Conservation (phyloP, 129 eudicot genomes). For the Tagetes patula region DNA sequence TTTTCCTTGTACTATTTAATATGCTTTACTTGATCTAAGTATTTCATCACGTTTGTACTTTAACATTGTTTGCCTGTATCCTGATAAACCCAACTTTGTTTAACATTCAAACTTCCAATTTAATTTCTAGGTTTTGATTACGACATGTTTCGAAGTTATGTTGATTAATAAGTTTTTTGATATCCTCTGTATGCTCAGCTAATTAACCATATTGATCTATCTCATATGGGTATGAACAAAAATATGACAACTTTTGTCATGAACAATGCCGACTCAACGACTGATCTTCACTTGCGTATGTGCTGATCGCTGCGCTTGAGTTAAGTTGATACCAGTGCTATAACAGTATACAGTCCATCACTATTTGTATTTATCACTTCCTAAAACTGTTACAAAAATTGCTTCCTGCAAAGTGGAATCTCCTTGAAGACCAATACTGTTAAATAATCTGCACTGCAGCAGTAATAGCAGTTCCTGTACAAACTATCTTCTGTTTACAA, state of each 20-base stretch:
- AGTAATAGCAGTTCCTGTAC: background rate
- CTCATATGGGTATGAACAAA: background rate
- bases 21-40: constrained; percentile 18
- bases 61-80: constrained; percentile 20
- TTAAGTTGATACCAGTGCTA: constrained; percentile 1
- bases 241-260: constrained; percentile 5
- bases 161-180: background rate
- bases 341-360: background rate
- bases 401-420: constrained; percentile 34
- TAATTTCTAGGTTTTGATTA: too few relatives aligned
- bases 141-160: too few relatives aligned
- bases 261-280: constrained; percentile 13
- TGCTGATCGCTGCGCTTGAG: background rate
- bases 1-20: constrained; percentile 14
- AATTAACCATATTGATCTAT: background rate
- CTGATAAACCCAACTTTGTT: constrained; percentile 18
- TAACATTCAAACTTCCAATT: constrained; percentile 17
- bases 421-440: constrained; percentile 32
- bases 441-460: constrained; percentile 17
- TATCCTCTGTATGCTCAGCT: background rate
- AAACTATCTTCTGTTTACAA: too few relatives aligned
- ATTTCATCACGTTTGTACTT: constrained; percentile 22
- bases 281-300: constrained; percentile 9
- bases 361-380: constrained; percentile 23
- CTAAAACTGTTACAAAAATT: constrained; percentile 19